These are phyloP conservation scores for Mycena filopes DNA, from an alignment of 768 basidiomycete genomes.

Conservation along the genomic window DNA sequence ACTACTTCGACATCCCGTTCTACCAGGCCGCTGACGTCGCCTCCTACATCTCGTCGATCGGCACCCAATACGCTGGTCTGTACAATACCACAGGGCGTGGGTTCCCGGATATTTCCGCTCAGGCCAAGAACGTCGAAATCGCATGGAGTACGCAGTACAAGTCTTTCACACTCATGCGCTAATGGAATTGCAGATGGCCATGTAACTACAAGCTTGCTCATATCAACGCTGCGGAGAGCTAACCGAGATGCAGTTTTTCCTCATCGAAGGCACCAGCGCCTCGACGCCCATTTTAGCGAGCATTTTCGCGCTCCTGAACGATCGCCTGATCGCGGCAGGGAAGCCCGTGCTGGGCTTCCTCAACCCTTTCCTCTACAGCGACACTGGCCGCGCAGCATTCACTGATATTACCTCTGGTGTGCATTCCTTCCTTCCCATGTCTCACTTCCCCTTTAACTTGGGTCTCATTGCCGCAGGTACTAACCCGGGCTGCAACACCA, in stretches of 20 bases:
- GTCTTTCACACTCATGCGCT: neutral
- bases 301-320: constrained; percentile 56
- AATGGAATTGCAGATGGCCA: neutral
- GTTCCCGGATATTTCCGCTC: constrained; percentile 31
- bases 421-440: neutral
- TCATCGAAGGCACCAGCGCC: constrained; percentile 54
- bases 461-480: neutral
- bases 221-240: too few species aligned
- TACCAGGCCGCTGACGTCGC: constrained; percentile 32
- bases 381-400: constrained; percentile 3
- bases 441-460: too few species aligned
- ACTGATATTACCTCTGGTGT: constrained; percentile 22
- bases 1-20: constrained; percentile 33
- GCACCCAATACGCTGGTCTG: constrained; percentile 43
- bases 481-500: constrained; percentile 18
- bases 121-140: constrained; percentile 42
- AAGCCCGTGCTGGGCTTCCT: constrained; percentile 48
- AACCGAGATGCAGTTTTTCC: neutral
- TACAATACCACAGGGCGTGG: constrained; percentile 23
- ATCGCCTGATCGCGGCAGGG: constrained; percentile 46
- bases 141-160: constrained; percentile 19
- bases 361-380: constrained; percentile 37
- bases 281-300: constrained; percentile 55
- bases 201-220: neutral
- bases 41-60: constrained; percentile 25